Conservation (phyloP, 768 basidiomycete genomes). For the Lactarius sp. region DNA sequence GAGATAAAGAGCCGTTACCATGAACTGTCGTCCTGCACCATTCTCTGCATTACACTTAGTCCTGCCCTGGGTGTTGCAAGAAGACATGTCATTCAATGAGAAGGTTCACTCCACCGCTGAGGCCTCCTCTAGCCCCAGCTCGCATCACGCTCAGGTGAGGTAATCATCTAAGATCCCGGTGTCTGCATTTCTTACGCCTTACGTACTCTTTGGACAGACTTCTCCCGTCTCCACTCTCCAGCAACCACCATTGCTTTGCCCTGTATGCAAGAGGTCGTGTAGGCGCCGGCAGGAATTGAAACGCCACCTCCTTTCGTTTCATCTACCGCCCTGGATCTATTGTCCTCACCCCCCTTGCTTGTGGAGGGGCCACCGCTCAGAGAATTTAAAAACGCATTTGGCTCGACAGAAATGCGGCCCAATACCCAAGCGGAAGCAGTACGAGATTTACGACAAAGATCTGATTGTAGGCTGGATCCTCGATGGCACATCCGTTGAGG, state of each 20-base stretch:
- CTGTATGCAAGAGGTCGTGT: background rate
- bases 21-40: background rate
- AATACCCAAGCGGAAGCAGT: background rate
- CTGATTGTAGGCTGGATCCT: background rate
- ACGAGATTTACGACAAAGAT: background rate
- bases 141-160: background rate
- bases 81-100: background rate
- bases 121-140: background rate
- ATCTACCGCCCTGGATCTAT: background rate
- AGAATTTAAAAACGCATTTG: background rate
- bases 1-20: background rate
- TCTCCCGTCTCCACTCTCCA: background rate
- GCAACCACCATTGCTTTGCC: background rate
- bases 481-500: background rate
- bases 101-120: background rate
- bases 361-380: slow-evolving; percentile 2
- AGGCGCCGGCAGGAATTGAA: background rate
- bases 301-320: background rate
- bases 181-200: background rate
- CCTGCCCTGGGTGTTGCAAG: background rate
- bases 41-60: background rate
- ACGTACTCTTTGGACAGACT: background rate
- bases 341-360: background rate
- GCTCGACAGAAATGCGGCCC: background rate
- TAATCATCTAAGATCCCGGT: background rate